Evolutionary conservation across 208 protist species (phyloP), one percentile per base, ranked within the genome.

Genomic region (Acanthamoeba healyi): DNA sequence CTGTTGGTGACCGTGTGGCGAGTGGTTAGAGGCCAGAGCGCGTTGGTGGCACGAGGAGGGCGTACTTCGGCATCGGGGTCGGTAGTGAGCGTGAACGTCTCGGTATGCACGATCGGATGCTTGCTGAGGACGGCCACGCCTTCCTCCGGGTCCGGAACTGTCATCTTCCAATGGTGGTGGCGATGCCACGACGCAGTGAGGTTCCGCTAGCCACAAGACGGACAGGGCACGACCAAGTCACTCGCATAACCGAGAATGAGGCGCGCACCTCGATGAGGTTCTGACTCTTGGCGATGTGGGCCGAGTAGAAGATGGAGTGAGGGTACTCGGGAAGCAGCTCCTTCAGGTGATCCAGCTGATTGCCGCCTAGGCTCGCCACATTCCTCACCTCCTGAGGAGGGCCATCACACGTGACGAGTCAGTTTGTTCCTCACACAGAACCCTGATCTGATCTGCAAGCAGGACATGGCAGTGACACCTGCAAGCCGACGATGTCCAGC

Each of bases 241-340:
- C 24, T 56, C 4, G 51, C 12, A 22, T 58, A n/a, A n/a, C n/a
- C n/a, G n/a, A 5, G 14, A 19, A 24, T 58, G 51, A 19, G 6
- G 51, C 12, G 17, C 17, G 51, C 17, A 65, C 58, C 26, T 65
- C 9, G 22, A 65, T 29, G 1, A 29, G 29, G 22, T 34, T 34
- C 29, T 65, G n/a, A 7, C 29, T 34, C 58, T 65, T 65, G 58
- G 58, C 58, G n/a, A 34, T 65, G 58, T 34, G 58, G 58, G 67
- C 67, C 2, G 67, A 79, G 29, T 79, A n/a, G 67, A 79, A 79
- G 36, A 46, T n/a, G 36, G 67, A 79, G 29, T 79, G 22, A 19
- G 67, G 67, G 22, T 79, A 79, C 26, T 79, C 67, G 29, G 67
- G 67, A 4, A 79, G 67, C 34, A 79, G 67, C 38, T 79, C 67